Base-by-base conservation (phyloP, 495 filamentous ascomycete genomes). In the Lasiosphaeris hirsuta region DNA sequence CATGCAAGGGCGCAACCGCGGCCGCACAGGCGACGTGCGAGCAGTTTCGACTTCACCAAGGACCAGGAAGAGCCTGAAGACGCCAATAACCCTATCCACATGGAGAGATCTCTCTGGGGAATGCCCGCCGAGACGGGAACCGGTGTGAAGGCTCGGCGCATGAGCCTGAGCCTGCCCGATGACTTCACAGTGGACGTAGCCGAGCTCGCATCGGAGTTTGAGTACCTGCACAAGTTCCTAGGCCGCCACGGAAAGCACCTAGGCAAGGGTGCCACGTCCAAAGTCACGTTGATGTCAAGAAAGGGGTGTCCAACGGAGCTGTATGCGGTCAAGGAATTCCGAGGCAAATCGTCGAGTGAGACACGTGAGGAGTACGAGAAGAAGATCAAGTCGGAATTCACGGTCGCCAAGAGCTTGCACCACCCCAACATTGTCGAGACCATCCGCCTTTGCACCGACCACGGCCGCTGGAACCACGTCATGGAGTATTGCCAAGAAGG, bases 401-500 rank as follows among this genome's bases (percentile, higher is more conserved):
- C 82, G 67, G 85, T 91, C 51, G 86, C 86, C 43, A 88, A 88
- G 71, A 87, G 84, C 59, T 68, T 90, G 56, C 78, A 85, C 63
- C 89, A 93, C 67, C 89, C 89, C 14, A 92, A 91, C 65, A 87
- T 92, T 56, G 85, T 92, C 60, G 81, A 85, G 62, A 90, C 87
- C 0, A 74, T 87, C 18, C 81, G 84, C 8, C 72, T 93, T 13
- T 90, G 89, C 70, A 83, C 77, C 33, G 71, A 84, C 64, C 76
- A 87, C 61, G 76, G 77, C 33, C 79, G 82, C 35, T 91, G 86
- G 86, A 88, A 87, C 65, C 86, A 91, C 65, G 89, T 92, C 51
- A 93, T 93, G 89, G 89, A 93, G 66, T 92, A 85, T 60, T 93
- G 89, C 73, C 72, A 77, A 7, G 78, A 85, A 47, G 89, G 89